Conservation (phyloP, 2,329 filamentous ascomycete species). For the Clonostachys chloroleuca region DNA sequence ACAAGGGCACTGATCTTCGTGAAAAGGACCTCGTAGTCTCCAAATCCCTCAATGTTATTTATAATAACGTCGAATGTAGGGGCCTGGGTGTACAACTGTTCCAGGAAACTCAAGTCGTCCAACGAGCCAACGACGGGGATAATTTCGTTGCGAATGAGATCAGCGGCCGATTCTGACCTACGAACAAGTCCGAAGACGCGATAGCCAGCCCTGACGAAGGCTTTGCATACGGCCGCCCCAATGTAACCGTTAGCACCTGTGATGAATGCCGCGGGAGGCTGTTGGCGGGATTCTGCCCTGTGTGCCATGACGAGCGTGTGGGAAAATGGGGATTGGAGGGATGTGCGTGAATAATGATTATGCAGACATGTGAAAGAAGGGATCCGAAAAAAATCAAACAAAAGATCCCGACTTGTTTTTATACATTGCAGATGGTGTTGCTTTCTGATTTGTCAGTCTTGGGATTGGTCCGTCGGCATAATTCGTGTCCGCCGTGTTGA, state of each 20-base stretch:
- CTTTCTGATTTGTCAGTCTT: no score
- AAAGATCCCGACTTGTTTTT: no score
- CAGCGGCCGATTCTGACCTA: slow-evolving; percentile 15
- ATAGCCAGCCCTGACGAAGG: slow-evolving; percentile 40
- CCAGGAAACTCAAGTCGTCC: slow-evolving; percentile 19
- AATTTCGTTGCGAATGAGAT: slow-evolving; percentile 26
- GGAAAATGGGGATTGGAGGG: no score
- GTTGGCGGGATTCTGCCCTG: no score
- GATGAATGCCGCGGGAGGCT: slow-evolving; percentile 27
- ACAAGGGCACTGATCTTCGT: slow-evolving; percentile 26
- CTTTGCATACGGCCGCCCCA: slow-evolving; percentile 34
- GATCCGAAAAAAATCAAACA: no score
- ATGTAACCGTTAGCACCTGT: slow-evolving; percentile 45
- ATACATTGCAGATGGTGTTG: no score
- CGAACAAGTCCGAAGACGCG: slow-evolving; percentile 37
- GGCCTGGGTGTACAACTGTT: slow-evolving; percentile 13
- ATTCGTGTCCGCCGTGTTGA: no score
- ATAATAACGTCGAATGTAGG: slow-evolving; percentile 33
- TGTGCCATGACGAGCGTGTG: no score
- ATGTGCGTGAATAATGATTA: no score
- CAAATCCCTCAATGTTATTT: slow-evolving; percentile 32
- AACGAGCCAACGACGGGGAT: slow-evolving; percentile 34
- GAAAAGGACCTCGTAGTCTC: slow-evolving; percentile 33
- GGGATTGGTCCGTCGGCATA: no score
- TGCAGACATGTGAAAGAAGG: no score